These are phyloP conservation scores for Zostera marina DNA, from an alignment of 116 monocot genomes.

Conservation along the genomic window DNA sequence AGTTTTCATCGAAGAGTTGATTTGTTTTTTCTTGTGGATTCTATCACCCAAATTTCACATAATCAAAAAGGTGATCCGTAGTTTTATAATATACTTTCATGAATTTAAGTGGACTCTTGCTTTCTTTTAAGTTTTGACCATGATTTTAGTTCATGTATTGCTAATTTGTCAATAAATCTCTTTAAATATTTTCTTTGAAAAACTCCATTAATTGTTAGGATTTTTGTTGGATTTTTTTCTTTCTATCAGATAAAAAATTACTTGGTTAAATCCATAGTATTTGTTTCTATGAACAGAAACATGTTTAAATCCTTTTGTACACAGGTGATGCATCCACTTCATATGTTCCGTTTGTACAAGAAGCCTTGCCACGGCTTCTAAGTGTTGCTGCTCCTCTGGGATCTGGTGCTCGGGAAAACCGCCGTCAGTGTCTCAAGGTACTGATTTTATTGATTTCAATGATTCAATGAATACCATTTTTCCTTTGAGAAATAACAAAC, in stretches of 20 bases:
- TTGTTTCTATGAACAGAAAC: too few relatives aligned
- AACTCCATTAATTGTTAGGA: too few relatives aligned
- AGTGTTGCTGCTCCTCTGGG: conserved; percentile 87
- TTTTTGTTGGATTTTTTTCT: too few relatives aligned
- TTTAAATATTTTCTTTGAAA: too few relatives aligned
- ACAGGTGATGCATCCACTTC: conserved; percentile 77
- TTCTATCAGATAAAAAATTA: too few relatives aligned
- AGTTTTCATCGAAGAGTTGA: conserved; percentile 62
- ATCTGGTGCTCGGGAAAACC: conserved; percentile 72
- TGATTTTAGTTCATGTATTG: too few relatives aligned
- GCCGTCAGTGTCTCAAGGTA: conserved; percentile 94
- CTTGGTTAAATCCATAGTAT: too few relatives aligned
- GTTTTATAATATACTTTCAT: too few relatives aligned
- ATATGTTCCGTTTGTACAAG: conserved; percentile 77
- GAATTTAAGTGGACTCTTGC: neutral
- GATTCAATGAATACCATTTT: neutral
- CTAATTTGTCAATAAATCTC: too few relatives aligned
- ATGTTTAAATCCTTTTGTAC: too few relatives aligned
- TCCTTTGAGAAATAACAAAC: neutral
- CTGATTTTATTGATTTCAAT: neutral
- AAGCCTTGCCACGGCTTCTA: conserved; percentile 64
- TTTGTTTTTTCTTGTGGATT: conserved; percentile 38
- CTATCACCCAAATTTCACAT: conserved; percentile 90
- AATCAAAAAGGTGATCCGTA: conserved; percentile 56
- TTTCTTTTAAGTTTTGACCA: neutral